A percentile compares a stretch with the other conserved stretches of the same genome.
phyloP scores from a whole-genome alignment of 2,329 filamentous ascomycete genomes.

The Penicillium capsulatum region DNA sequence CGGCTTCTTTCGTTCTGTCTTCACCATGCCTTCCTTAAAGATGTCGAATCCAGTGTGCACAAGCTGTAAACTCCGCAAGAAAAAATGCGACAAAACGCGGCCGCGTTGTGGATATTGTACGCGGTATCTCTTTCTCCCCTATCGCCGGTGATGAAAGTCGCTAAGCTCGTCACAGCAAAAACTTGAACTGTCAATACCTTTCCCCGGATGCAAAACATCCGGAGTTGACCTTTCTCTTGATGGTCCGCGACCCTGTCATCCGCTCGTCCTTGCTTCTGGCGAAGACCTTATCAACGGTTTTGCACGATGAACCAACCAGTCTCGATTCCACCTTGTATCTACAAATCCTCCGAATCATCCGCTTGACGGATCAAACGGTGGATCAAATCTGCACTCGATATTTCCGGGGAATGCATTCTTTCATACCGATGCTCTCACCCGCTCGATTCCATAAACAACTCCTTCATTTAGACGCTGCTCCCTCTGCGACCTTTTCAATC shows the following conservation, averaged over 20 bases:
- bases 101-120: slow-evolving; percentile 17
- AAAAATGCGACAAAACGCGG: slow-evolving; percentile 15
- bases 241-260: not conserved
- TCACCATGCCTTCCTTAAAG: no score
- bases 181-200: slow-evolving; percentile 1
- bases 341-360: slow-evolving; percentile 6
- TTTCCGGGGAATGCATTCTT: slow-evolving; percentile 27
- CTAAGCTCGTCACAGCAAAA: slow-evolving; percentile 2
- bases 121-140: slow-evolving; percentile 2
- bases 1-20: no score
- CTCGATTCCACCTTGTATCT: slow-evolving; percentile 6
- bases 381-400: slow-evolving; percentile 29
- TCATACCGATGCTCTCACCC: slow-evolving; percentile 28
- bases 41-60: no score
- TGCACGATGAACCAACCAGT: slow-evolving; percentile 1
- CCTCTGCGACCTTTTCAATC: slow-evolving; percentile 22
- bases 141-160: not conserved
- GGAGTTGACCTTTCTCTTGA: not conserved
- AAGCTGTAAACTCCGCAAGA: slow-evolving; percentile 17
- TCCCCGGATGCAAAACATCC: not conserved
- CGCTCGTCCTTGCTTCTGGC: slow-evolving; percentile 1
- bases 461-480: slow-evolving; percentile 11
- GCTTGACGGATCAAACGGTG: slow-evolving; percentile 14
- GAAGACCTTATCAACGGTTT: slow-evolving; percentile 1
- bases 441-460: slow-evolving; percentile 26